Base-by-base conservation (phyloP, 768 basidiomycete genomes). In the Boletus rubropictus region DNA sequence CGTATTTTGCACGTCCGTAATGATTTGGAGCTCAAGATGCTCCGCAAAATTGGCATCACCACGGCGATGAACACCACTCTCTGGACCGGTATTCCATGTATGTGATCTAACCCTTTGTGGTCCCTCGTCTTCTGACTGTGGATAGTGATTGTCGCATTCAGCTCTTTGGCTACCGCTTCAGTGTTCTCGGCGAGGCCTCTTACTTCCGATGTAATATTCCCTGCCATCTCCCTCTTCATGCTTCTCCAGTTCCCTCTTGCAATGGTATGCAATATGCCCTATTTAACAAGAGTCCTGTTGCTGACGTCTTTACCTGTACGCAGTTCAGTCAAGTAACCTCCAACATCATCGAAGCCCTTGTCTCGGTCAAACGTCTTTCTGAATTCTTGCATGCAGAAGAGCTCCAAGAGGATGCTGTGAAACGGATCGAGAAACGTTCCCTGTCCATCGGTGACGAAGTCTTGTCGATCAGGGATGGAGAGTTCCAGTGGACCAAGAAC, bases 191-290 rank as follows among this genome's bases (percentile, higher is more conserved):
- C 75, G 1, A 74, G 63, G 24, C 89, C 92, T 4, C 66, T 98
- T 2, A 97, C 95, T 0, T 80, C 86, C 0, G 93, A 96, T 52
- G 71, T 91, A 42, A 94, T 97, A 53, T 98, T 98, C 76, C 95
- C 95, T n/a, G 83, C 89, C 0, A 92, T 98, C 51, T 85, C 89
- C 0, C 69, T 94, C 25, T 94, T 92, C 70, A 84, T 89, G 80
- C 72, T 95, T 0, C 70, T 95, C 25, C 82, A 85, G 48, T 93
- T 93, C 68, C 91, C 91, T 1, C 71, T 94, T 20, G 86, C 79
- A 3, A 87, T 90, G 86, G 85, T 86, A 61, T 32, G 72, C 61
- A 5, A 32, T 34, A 12, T 3, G 0, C 2, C 0, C 1, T 12
- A 15, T 43, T 34, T 9, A 1, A 36, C 43, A 32, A 15, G 52